Evolutionary conservation across 352 stramenopile genomes (phyloP).

Genomic region (Aphanomyces invadans): DNA sequence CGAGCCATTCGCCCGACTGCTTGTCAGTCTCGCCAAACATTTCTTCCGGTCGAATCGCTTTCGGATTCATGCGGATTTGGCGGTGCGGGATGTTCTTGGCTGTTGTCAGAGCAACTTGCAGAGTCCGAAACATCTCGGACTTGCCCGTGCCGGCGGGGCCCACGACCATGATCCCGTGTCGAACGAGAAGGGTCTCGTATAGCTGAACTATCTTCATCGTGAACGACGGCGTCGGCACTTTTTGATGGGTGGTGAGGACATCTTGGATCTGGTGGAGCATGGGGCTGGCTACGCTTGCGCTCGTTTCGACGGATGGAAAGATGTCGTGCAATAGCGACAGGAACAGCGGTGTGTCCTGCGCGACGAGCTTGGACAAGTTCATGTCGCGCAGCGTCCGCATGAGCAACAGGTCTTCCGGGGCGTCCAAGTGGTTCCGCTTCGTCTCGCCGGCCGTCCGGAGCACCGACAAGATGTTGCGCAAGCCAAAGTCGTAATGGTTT

Average conservation of each 20-base stretch:
- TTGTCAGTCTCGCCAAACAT: slow-evolving; percentile 80
- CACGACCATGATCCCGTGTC: slow-evolving; percentile 87
- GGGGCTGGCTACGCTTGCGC: slow-evolving; percentile 54
- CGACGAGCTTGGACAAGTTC: slow-evolving; percentile 91
- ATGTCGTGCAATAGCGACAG: slow-evolving; percentile 83
- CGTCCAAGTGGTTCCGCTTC: slow-evolving; percentile 91
- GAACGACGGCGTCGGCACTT: slow-evolving; percentile 62
- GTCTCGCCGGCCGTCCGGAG: slow-evolving; percentile 91
- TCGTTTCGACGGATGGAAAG: slow-evolving; percentile 61
- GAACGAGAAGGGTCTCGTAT: slow-evolving; percentile 89
- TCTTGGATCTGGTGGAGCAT: slow-evolving; percentile 60
- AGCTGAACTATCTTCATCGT: slow-evolving; percentile 88
- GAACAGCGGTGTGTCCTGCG: slow-evolving; percentile 89
- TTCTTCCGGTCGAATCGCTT: slow-evolving; percentile 70
- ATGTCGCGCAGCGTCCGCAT: slow-evolving; percentile 93
- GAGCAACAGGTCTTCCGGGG: slow-evolving; percentile 89
- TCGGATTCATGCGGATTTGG: slow-evolving; percentile 74
- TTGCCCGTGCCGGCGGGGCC: slow-evolving; percentile 79
- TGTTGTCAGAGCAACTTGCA: slow-evolving; percentile 55
- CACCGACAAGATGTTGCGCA: slow-evolving; percentile 93
- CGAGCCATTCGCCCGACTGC: slow-evolving; percentile 62
- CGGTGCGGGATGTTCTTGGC: slow-evolving; percentile 59
- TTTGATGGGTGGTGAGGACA: slow-evolving; percentile 58
- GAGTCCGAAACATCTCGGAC: slow-evolving; percentile 54
- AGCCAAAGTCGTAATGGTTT: slow-evolving; percentile 90